Base-by-base conservation (phyloP, 768 basidiomycete species). In the Lepiota subincarnata region DNA sequence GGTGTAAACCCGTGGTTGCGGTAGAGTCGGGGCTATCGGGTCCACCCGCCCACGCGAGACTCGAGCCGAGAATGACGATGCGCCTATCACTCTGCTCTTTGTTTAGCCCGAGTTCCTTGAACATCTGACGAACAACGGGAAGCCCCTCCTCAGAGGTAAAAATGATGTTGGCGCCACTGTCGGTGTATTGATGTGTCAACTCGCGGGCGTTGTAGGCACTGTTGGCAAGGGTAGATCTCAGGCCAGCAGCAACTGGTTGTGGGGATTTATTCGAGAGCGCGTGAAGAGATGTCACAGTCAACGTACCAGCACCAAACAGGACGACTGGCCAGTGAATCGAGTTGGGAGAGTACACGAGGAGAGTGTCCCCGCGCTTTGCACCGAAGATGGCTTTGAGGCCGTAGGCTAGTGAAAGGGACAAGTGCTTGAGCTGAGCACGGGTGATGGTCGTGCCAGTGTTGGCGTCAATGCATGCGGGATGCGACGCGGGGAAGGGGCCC, bases 201-300 rank as follows among this genome's bases (percentile, higher is more conserved):
- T 95, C 92, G 6, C 69, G 63, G 2, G 82, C 65, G 3, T 82
- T 86, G 61, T 89, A 93, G 0, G 76, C 74, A 54, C 78, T 82
- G 64, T 92, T 94, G 13, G 87, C 86, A 12, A 89, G 80, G 0
- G 90, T 88, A 48, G 80, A 78, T 40, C 80, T 70, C 13, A 89
- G 62, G 3, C 87, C 88, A 0, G 84, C 86, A 0, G 90, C 85
- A 39, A 85, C 72, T 64, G 66, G 45, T 66, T 55, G 14, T 24
- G 11, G 19, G 48, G 34, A 10, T 20, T 26, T 35, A 35, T n/a
- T 56, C 28, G 24, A 42, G 40, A 10, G 11, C 34, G 6, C 8
- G 37, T 14, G 18, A 11, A 12, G 43, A 42, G 35, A 24, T 38
- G 24, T 16, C 31, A 39, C 37, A n/a, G 13, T 31, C 5, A 22